Base-by-base conservation (phyloP, 352 stramenopile species). In the Globisporangium solare region DNA sequence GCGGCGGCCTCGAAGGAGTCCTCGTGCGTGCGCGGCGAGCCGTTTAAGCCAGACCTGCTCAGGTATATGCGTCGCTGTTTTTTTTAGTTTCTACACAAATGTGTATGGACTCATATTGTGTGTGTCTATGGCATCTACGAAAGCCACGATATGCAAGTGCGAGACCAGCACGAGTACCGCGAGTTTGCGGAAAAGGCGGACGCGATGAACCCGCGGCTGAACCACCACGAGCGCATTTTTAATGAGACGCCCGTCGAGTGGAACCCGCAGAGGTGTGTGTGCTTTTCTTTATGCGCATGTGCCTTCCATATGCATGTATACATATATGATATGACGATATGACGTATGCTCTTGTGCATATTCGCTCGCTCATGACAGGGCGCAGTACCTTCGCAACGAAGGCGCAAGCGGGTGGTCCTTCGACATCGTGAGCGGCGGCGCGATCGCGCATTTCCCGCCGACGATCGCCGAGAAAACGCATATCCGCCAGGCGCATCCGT, bases 301-400 rank as follows among this genome's bases (percentile, higher is more conserved):
- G n/a, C n/a, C n/a, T n/a, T 27, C 24, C 24, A 27, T 27, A 5
- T 27, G 5, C 24, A 27, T 27, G 5, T 27, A 27, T 27, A n/a
- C n/a, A n/a, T n/a, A n/a, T n/a, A n/a, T n/a, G n/a, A n/a, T n/a
- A n/a, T n/a, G n/a, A n/a, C 24, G 2, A 27, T 27, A 27, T 27
- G 27, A 35, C 27, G 54, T 8, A 49, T 48, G 5, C 14, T 43
- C 32, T 41, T n/a, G 17, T 31, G 14, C 17, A 13, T 22, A 7
- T 35, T 24, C 45, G 37, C 14, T 35, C 54, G 13, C n/a, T 35
- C 48, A n/a, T n/a, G n/a, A n/a, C n/a, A 91, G 78, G 42, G 79
- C 81, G 18, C 79, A 89, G 61, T n/a, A 87, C n/a, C 53, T 93
- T 18, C 80, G 83, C 18, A 89, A 93, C 51, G 63, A 91, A 71